These are phyloP conservation scores for Leptographium procerum DNA, from an alignment of 2,329 filamentous ascomycete species.

Conservation along the genomic window DNA sequence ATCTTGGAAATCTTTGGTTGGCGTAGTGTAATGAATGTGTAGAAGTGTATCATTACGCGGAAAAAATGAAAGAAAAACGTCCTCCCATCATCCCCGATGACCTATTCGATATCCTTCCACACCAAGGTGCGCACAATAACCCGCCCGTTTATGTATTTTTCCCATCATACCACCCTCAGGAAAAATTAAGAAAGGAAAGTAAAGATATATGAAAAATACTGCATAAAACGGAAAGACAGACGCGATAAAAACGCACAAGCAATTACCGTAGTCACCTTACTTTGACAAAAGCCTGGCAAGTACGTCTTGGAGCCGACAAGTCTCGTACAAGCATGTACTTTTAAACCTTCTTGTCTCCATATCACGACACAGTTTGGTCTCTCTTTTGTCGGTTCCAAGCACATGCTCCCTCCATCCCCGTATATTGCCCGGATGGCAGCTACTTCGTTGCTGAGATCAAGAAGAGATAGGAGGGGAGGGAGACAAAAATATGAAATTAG, in stretches of 20 bases:
- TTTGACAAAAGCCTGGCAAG: background rate
- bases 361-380: background rate
- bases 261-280: background rate
- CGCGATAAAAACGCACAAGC: background rate
- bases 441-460: background rate
- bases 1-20: background rate
- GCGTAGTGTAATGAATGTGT: background rate
- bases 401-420: background rate
- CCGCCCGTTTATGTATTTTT: background rate
- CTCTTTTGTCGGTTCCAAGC: background rate
- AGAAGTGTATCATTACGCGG: background rate
- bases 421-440: background rate
- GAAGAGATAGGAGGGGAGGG: background rate
- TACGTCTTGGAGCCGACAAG: background rate
- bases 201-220: background rate
- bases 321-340: background rate
- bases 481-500: background rate
- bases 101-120: background rate
- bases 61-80: background rate
- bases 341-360: background rate
- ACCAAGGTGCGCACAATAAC: background rate
- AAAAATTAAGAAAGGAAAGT: background rate
- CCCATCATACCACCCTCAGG: background rate
- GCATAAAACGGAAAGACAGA: background rate
- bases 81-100: background rate